A percentile compares a stretch with the other conserved stretches of the same genome.
phyloP scores from a whole-genome alignment of 805 yeast genomes.

The Spathaspora hagerdaliae region DNA sequence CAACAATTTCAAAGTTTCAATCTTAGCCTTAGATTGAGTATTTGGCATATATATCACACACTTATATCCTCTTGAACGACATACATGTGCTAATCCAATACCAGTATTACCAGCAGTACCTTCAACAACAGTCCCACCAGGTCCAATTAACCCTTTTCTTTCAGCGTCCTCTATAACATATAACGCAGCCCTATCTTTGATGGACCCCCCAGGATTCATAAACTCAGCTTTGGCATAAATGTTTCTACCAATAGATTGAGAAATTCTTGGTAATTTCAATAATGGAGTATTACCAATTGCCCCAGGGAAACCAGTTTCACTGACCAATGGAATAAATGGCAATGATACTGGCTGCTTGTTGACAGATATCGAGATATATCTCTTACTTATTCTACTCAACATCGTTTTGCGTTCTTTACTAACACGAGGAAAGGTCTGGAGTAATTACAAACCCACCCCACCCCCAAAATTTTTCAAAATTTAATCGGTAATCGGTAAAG shows the following conservation, averaged over 20 bases:
- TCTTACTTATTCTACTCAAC: constrained; percentile 7
- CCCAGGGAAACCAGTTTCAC: constrained; percentile 66
- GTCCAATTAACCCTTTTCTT: constrained; percentile 51
- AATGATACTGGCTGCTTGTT: constrained; percentile 13
- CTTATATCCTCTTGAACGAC: constrained; percentile 78
- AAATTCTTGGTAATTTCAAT: constrained; percentile 33
- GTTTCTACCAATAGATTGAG: constrained; percentile 26
- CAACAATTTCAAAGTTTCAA: constrained; percentile 64
- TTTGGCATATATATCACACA: constrained; percentile 89
- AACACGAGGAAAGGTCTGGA: too few relatives aligned
- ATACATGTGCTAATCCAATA: constrained; percentile 78
- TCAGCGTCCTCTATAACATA: constrained; percentile 79
- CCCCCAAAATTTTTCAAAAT: too few relatives aligned
- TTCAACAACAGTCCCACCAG: constrained; percentile 87
- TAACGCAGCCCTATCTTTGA: constrained; percentile 86
- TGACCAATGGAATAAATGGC: constrained; percentile 61
- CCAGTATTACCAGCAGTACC: constrained; percentile 98
- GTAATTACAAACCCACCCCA: too few relatives aligned
- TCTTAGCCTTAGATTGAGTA: constrained; percentile 78
- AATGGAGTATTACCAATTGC: constrained; percentile 95
- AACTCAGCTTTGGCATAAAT: constrained; percentile 87
- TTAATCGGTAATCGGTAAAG: not conserved
- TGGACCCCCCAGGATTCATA: constrained; percentile 92
- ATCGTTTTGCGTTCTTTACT: constrained; percentile 1
- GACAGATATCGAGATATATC: constrained; percentile 14